Conservation (phyloP, 257 asterid species). For the Primulina huaijiensis region DNA sequence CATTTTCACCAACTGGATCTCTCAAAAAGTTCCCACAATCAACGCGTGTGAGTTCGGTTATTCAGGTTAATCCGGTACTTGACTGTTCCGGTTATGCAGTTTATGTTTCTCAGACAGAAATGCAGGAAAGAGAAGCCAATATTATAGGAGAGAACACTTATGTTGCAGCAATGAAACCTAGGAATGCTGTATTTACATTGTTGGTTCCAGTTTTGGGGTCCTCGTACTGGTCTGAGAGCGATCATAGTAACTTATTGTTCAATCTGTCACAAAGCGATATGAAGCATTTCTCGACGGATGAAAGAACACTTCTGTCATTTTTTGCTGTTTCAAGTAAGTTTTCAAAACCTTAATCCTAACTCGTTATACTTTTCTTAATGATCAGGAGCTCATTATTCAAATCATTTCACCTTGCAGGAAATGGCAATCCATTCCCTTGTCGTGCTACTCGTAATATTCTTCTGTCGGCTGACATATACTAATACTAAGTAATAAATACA, state of each 20-base stretch:
- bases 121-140: slow-evolving; percentile 56
- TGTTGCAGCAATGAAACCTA: slow-evolving; percentile 75
- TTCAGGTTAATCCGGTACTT: slow-evolving; percentile 68
- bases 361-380: not conserved
- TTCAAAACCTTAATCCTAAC: not conserved
- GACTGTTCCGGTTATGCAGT: slow-evolving; percentile 86
- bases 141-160: slow-evolving; percentile 51
- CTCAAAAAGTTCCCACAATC: slow-evolving; percentile 54
- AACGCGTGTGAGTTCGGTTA: slow-evolving; percentile 41
- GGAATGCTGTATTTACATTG: slow-evolving; percentile 43
- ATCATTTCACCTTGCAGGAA: slow-evolving; percentile 48
- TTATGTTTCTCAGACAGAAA: slow-evolving; percentile 62
- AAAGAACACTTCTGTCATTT: slow-evolving; percentile 59
- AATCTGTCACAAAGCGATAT: slow-evolving; percentile 63
- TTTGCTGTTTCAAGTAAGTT: slow-evolving; percentile 66
- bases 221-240: slow-evolving; percentile 50
- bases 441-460: slow-evolving; percentile 58
- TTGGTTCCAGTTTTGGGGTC: slow-evolving; percentile 67
- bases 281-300: slow-evolving; percentile 63
- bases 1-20: slow-evolving; percentile 72
- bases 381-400: not conserved
- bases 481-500: not conserved
- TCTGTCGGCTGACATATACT: slow-evolving; percentile 15
- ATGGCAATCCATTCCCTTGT: slow-evolving; percentile 58
- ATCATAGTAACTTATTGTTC: slow-evolving; percentile 60